Conservation (phyloP, 208 protist genomes). For the Leptomonas seymouri region DNA sequence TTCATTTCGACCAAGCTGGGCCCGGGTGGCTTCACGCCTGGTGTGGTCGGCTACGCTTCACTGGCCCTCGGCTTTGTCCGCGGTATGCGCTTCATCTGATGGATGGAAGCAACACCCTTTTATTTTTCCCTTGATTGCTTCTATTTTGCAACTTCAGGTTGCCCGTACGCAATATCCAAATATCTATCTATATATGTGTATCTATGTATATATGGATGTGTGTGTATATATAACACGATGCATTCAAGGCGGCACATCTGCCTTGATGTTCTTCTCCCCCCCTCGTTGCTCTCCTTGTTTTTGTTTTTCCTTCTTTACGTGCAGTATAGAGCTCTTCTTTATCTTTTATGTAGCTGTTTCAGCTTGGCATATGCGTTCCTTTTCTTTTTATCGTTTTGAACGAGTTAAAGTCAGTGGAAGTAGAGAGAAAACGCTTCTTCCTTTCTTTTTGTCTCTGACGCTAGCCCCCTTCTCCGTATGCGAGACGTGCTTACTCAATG, state of each 20-base stretch:
- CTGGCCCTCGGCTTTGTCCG: conserved; percentile 53
- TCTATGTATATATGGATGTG: too few species aligned
- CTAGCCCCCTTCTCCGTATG: background rate
- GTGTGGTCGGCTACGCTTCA: conserved; percentile 47
- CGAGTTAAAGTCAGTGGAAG: background rate
- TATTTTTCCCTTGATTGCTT: too few species aligned
- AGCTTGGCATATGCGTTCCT: background rate
- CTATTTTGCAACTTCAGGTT: too few species aligned
- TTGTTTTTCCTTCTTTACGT: background rate
- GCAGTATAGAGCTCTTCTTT: conserved; percentile 3
- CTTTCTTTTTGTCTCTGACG: background rate
- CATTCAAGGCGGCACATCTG: background rate
- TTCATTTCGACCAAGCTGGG: conserved; percentile 67
- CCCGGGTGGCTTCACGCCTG: conserved; percentile 61
- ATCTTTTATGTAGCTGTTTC: too few species aligned
- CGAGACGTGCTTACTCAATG: background rate
- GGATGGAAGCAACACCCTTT: too few species aligned
- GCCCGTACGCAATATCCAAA: too few species aligned
- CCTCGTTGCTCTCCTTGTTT: background rate
- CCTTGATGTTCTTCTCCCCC: background rate
- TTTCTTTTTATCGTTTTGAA: background rate
- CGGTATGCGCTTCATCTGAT: conserved; percentile 49
- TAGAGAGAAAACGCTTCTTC: background rate
- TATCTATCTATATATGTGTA: background rate
- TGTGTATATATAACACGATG: background rate